Base-by-base conservation (phyloP, 2,329 filamentous ascomycete genomes). In the Fusarium pseudocircinatum region DNA sequence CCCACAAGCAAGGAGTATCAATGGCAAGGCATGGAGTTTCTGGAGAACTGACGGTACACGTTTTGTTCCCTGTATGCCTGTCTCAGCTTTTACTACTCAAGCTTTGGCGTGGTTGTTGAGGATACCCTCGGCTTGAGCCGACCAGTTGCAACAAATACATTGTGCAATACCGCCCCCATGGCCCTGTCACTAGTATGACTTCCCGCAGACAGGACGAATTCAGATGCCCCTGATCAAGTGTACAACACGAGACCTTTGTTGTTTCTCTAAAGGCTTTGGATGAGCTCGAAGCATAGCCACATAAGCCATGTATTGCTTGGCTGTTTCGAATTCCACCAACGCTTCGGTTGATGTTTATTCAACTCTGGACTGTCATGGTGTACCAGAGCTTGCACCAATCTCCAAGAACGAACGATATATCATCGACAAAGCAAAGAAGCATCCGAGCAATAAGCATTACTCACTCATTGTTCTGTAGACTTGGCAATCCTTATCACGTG, bases 111-210 rank as follows among this genome's bases (percentile, higher is more conserved):
- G 60, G 42, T 62, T 37, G 60, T 54, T 44, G 71, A 62, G 44
- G 49, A 62, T 28, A 24, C 43, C 53, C 40, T 74, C 71, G 68
- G 71, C 68, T 59, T 74, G 63, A 54, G 59, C 68, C 72, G 72
- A 74, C 28, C 43, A 65, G 56, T 53, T 66, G 68, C 52, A 54
- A 72, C 68, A 59, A 72, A 63, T 37, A 54, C 47, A 72, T 66
- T 42, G 60, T 60, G 71, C 71, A 69, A 72, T 74, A 66, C 60
- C 68, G 39, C 62, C 40, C 43, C 56, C 57, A 60, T 49, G 71
- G 53, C 39, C 46, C 52, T 59, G 36, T 56, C 42, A 59, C 54
- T 50, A 37, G 56, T 56, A 30, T 62, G 28, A 37, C 18, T 42
- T 34, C 44, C 58, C 24, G 24, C 37, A 26, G 34, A 53, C 26